Evolutionary conservation across 2,329 filamentous ascomycete species (phyloP).

Genomic region (Eurotiales sp.): DNA sequence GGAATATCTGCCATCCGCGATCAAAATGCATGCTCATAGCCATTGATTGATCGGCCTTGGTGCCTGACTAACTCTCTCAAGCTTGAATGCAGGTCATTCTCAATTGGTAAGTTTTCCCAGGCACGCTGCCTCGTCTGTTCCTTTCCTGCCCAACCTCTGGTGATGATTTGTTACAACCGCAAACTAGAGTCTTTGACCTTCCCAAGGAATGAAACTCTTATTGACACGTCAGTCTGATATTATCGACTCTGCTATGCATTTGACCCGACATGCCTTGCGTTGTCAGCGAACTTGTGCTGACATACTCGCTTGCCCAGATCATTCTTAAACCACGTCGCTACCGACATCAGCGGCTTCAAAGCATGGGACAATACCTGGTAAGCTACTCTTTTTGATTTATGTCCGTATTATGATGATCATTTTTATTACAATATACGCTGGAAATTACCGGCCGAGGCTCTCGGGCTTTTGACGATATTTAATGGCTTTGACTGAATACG

Average conservation of each 20-base stretch:
- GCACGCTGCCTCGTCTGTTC: conserved; percentile 14
- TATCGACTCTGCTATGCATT: not conserved
- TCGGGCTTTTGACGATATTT: conserved; percentile 68
- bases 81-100: not conserved
- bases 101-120: conserved; percentile 12
- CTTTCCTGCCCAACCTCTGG: conserved; percentile 30
- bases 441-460: conserved; percentile 93
- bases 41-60: not conserved
- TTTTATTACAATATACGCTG: conserved; percentile 66
- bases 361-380: conserved; percentile 20
- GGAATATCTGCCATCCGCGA: not conserved
- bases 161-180: conserved; percentile 81
- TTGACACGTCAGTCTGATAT: conserved; percentile 91
- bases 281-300: conserved; percentile 1
- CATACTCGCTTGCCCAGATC: not conserved
- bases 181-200: conserved; percentile 98
- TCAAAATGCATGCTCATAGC: not conserved
- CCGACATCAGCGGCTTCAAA: not conserved
- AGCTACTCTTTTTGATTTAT: conserved; percentile 17
- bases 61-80: not conserved
- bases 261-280: not conserved
- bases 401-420: conserved; percentile 68
- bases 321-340: not conserved
- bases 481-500: conserved; percentile 70
- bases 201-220: conserved; percentile 70